Percentiles rank a stretch among this genome's conserved stretches.
phyloP scores from a whole-genome alignment of 352 stramenopile species.

The Globisporangium spiculum region DNA sequence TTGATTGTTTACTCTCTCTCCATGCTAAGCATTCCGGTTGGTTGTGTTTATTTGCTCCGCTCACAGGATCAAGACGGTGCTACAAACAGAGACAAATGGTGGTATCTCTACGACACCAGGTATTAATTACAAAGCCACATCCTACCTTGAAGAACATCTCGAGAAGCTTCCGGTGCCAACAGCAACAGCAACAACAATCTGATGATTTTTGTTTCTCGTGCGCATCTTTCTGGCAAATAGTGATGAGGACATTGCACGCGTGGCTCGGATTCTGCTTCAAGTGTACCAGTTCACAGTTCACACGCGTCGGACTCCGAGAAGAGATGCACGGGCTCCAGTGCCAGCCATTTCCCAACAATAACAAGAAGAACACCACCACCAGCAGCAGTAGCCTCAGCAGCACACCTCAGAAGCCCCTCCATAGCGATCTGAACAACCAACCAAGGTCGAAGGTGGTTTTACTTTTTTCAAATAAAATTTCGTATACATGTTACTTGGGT shows the following conservation, averaged over 20 bases:
- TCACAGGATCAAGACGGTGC: neutral
- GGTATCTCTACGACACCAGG: slow-evolving; percentile 50
- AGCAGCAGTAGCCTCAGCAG: neutral
- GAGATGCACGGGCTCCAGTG: neutral
- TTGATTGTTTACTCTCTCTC: too few species aligned
- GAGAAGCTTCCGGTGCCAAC: neutral
- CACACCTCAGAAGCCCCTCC: neutral
- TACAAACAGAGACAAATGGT: slow-evolving; percentile 32
- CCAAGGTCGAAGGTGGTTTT: neutral
- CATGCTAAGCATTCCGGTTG: too few species aligned
- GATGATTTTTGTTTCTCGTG: neutral
- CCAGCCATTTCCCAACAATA: neutral
- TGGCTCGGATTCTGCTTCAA: slow-evolving; percentile 23
- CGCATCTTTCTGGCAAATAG: slow-evolving; percentile 14
- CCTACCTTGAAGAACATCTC: neutral
- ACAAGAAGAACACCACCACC: neutral
- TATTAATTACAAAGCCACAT: slow-evolving; percentile 8
- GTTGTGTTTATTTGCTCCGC: too few species aligned
- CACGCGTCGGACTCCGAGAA: neutral
- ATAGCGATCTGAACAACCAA: neutral
- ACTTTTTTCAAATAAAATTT: slow-evolving; percentile 4
- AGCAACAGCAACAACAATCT: neutral
- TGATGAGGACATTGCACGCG: slow-evolving; percentile 41
- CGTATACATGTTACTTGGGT: slow-evolving; percentile 1
- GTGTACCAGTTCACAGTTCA: slow-evolving; percentile 19